phyloP scores from a whole-genome alignment of 2,329 filamentous ascomycete species.

The Dactylellina parvicollis region DNA sequence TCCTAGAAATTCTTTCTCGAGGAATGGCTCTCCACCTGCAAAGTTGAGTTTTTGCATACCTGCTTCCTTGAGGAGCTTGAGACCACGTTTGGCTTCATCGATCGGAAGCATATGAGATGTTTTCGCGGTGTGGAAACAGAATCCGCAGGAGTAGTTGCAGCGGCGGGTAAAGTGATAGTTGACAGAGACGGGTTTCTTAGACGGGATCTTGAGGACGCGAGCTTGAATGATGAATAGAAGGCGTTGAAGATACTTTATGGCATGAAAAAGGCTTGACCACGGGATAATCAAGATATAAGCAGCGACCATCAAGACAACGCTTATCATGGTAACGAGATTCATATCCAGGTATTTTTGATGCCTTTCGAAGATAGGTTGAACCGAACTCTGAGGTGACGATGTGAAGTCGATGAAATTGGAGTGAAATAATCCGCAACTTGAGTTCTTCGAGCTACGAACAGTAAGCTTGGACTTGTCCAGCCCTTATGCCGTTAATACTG shows the following conservation, averaged over 20 bases:
- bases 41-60: slow-evolving; percentile 70
- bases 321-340: not conserved
- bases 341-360: not conserved
- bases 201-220: not conserved
- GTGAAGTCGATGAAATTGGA: too few species aligned
- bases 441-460: too few species aligned
- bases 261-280: not conserved
- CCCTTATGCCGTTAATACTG: too few species aligned
- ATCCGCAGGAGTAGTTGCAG: slow-evolving; percentile 63
- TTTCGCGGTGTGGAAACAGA: slow-evolving; percentile 70
- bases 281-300: slow-evolving; percentile 4
- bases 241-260: not conserved
- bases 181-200: slow-evolving; percentile 16
- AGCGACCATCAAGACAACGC: not conserved
- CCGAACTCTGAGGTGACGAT: too few species aligned
- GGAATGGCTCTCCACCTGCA: slow-evolving; percentile 68
- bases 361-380: too few species aligned
- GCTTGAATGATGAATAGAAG: slow-evolving; percentile 8
- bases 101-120: slow-evolving; percentile 63
- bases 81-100: slow-evolving; percentile 63
- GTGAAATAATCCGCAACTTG: too few species aligned
- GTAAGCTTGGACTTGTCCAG: too few species aligned
- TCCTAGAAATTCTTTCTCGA: slow-evolving; percentile 64
- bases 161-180: slow-evolving; percentile 32
- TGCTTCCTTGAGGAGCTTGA: slow-evolving; percentile 64